Conservation (phyloP, 371 early-diverging fungal species). For the Dichotomocladium elegans region DNA sequence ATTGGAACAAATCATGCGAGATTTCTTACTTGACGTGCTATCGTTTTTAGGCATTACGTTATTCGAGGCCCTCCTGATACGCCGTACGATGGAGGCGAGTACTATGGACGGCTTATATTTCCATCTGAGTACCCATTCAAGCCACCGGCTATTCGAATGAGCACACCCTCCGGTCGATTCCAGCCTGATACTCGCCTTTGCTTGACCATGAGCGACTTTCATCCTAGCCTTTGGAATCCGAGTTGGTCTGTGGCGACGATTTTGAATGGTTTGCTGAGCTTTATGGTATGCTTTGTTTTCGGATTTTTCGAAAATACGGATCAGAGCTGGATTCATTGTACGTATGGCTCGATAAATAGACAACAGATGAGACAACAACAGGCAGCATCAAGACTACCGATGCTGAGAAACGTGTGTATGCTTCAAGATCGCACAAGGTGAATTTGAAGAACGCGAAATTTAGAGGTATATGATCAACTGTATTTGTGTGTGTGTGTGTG, state of each 20-base stretch:
- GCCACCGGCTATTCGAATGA: slow-evolving; percentile 94
- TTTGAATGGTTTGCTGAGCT: slow-evolving; percentile 89
- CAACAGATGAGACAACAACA: slow-evolving; percentile 86
- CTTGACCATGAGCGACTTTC: slow-evolving; percentile 94
- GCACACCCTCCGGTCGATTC: slow-evolving; percentile 90
- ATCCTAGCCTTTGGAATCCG: slow-evolving; percentile 93
- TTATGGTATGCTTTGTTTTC: slow-evolving; percentile 70
- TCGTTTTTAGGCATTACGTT: slow-evolving; percentile 81
- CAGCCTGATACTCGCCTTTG: slow-evolving; percentile 89
- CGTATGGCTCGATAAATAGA: slow-evolving; percentile 16
- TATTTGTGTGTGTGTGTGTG: not conserved
- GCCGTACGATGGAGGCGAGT: slow-evolving; percentile 90
- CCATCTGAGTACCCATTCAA: slow-evolving; percentile 96
- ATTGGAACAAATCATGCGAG: not conserved
- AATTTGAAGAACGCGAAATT: slow-evolving; percentile 76
- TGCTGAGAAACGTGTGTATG: slow-evolving; percentile 74
- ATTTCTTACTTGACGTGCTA: not conserved
- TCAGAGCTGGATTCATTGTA: no score
- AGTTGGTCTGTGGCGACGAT: slow-evolving; percentile 96
- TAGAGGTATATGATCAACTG: slow-evolving; percentile 53
- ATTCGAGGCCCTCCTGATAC: slow-evolving; percentile 92
- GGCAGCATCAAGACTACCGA: slow-evolving; percentile 83
- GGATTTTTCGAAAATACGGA: no score
- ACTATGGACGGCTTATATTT: slow-evolving; percentile 92
- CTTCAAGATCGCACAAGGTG: slow-evolving; percentile 74